Evolutionary conservation across 2,329 filamentous ascomycete genomes (phyloP), one percentile per base, ranked within the genome.

Genomic region (Dryadomyces quercivorus): DNA sequence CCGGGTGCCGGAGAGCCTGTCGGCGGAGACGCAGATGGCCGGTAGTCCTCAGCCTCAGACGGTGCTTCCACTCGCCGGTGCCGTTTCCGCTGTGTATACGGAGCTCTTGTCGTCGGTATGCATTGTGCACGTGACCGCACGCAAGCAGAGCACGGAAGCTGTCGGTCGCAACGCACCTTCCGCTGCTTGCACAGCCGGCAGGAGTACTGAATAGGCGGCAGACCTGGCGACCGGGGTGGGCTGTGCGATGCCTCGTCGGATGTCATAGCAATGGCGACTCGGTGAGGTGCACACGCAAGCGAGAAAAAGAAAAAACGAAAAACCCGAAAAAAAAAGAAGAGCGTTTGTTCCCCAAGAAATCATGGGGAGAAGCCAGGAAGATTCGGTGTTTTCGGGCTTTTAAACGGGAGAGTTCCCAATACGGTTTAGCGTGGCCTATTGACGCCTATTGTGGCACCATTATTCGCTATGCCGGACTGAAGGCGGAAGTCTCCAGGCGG

Each of bases 161-260:
- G 67, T 50, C 72, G 69, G 52, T 74, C 69, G 61, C 75, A 77
- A 53, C 70, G 74, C 22, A 76, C 65, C 59, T 77, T 77, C 22
- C 74, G 70, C 58, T 74, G 73, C 59, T 78, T 75, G 59, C 77
- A 81, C 2, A 70, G 65, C 6, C 76, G 63, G 58, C 77, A 81
- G 0, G 77, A 70, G 44, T 75, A 70, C 18, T 59, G 47, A 2
- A 31, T 34, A 13, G 21, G 36, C 36, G 36, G 12, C 38, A 12
- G 46, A 15, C 16, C 31, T 18, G 22, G 46, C 46, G 46, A 34
- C 15, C 22, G 10, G 10, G 22, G 8, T 18, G 46, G n/a, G 26
- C 13, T 34, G 46, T n/a, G 42, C 18, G n/a, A n/a, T n/a, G 15
- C 10, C 36, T 40, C 36, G 10, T 16, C 36, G 36, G 36, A 40